Evolutionary conservation across 768 basidiomycete genomes (phyloP).

Genomic region (Collybiopsis luxurians): DNA sequence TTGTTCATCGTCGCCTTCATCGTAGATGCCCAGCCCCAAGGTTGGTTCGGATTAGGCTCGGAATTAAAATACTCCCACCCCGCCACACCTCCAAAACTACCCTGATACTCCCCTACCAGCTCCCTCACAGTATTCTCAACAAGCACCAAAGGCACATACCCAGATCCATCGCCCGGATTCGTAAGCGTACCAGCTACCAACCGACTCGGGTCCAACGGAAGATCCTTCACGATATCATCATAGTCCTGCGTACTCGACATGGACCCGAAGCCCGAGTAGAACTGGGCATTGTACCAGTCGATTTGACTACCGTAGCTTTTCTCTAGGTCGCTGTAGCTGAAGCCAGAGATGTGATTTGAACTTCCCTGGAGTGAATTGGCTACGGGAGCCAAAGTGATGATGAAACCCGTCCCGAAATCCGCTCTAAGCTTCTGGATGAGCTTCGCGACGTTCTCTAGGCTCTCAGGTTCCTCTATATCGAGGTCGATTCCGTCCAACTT

Average conservation of each 20-base stretch:
- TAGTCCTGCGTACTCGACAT: constrained; percentile 19
- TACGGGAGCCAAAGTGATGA: too few species aligned
- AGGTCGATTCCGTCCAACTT: constrained; percentile 24
- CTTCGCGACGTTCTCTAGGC: constrained; percentile 12
- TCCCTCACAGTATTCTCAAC: constrained; percentile 16
- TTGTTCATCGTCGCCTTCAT: constrained; percentile 12
- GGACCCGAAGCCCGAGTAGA: constrained; percentile 22
- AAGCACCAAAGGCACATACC: constrained; percentile 12
- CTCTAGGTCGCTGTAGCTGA: constrained; percentile 21
- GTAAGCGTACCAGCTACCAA: constrained; percentile 20
- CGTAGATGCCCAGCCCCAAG: constrained; percentile 17
- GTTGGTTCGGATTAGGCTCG: constrained; percentile 12
- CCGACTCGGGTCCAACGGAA: constrained; percentile 14
- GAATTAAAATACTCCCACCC: constrained; percentile 28
- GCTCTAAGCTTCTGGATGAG: constrained; percentile 20
- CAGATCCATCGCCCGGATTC: constrained; percentile 18
- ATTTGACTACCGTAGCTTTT: constrained; percentile 12
- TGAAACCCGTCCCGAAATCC: constrained; percentile 22
- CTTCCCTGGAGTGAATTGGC: not conserved
- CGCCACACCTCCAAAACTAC: constrained; percentile 20
- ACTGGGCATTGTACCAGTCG: constrained; percentile 24
- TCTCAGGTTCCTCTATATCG: constrained; percentile 21
- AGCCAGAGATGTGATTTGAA: constrained; percentile 16
- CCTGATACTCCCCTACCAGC: constrained; percentile 16
- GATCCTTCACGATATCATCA: constrained; percentile 18